These are phyloP conservation scores for Hericium coralloides DNA, from an alignment of 768 basidiomycete genomes.

Conservation along the genomic window DNA sequence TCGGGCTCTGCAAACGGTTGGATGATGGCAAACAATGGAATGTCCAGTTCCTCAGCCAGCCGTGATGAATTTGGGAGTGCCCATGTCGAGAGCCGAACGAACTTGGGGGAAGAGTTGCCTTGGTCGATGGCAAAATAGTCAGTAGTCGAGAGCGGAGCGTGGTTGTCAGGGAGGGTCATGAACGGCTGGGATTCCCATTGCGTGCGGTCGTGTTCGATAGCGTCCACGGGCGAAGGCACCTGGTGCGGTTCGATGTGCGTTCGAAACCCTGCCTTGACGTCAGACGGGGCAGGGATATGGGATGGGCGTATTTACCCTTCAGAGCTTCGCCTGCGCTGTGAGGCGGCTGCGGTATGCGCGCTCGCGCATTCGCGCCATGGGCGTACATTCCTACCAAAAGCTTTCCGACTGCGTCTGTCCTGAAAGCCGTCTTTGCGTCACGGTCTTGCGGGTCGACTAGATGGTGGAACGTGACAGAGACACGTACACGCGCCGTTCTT, in stretches of 20 bases:
- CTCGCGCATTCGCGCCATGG: background rate
- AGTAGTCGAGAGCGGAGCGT: slow-evolving; percentile 77
- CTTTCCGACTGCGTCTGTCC: too few species aligned
- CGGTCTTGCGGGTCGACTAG: too few species aligned
- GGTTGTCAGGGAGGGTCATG: slow-evolving; percentile 49
- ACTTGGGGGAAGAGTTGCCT: slow-evolving; percentile 90
- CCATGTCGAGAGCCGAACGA: slow-evolving; percentile 85
- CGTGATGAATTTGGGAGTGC: slow-evolving; percentile 74
- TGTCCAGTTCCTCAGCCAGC: slow-evolving; percentile 69
- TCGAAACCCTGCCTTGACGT: slow-evolving; percentile 48
- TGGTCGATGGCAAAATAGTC: slow-evolving; percentile 90
- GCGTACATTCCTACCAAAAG: background rate
- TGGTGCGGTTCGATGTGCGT: slow-evolving; percentile 80
- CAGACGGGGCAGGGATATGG: background rate
- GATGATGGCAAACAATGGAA: slow-evolving; percentile 78
- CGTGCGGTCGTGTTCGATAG: slow-evolving; percentile 70
- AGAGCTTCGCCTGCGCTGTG: slow-evolving; percentile 10
- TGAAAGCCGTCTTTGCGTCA: too few species aligned
- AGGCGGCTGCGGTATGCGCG: slow-evolving; percentile 14
- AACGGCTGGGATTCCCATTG: slow-evolving; percentile 69
- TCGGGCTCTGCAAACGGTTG: slow-evolving; percentile 88
- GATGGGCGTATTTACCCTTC: background rate
- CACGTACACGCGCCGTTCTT: too few species aligned
- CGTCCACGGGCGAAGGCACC: slow-evolving; percentile 84
- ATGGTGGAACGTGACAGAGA: too few species aligned